These are phyloP conservation scores for Gyrodon lividus DNA, from an alignment of 768 basidiomycete species.

Conservation along the genomic window DNA sequence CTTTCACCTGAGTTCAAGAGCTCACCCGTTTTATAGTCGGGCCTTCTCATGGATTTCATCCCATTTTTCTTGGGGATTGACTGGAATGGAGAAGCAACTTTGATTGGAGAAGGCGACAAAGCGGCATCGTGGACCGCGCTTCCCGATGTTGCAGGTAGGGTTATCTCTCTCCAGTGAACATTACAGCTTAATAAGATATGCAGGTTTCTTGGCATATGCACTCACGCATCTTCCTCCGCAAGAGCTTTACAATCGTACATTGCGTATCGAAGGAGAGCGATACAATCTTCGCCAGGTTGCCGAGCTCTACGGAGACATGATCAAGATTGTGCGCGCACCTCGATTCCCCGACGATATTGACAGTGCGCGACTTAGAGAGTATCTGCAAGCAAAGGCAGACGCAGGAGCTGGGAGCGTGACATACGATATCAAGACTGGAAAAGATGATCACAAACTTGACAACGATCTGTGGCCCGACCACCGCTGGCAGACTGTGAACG, in stretches of 20 bases:
- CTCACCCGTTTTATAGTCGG: constrained; percentile 7
- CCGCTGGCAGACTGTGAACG: constrained; percentile 23
- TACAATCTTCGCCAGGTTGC: constrained; percentile 8
- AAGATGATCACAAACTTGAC: constrained; percentile 22
- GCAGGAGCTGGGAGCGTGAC: constrained; percentile 6
- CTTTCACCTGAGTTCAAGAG: background rate
- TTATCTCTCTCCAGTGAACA: background rate
- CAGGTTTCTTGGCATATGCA: constrained; percentile 22
- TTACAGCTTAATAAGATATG: background rate
- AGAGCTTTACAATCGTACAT: constrained; percentile 11
- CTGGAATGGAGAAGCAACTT: constrained; percentile 11
- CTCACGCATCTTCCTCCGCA: constrained; percentile 14
- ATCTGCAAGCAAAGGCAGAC: constrained; percentile 14
- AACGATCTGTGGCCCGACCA: constrained; percentile 26
- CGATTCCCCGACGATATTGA: constrained; percentile 11
- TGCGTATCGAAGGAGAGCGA: constrained; percentile 21
- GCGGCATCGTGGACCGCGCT: constrained; percentile 25
- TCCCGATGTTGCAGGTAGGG: constrained; percentile 19
- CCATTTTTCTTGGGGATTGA: constrained; percentile 22
- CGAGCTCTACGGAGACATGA: constrained; percentile 6
- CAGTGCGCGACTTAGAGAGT: constrained; percentile 8
- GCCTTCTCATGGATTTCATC: constrained; percentile 25
- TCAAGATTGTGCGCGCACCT: constrained; percentile 3
- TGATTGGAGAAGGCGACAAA: constrained; percentile 21
- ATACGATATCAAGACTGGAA: constrained; percentile 7